A percentile compares a stretch with the other conserved stretches of the same genome.
These are phyloP conservation scores for Phoenix dactylifera DNA, from an alignment of 176 grass and related monocot species.

Conservation along the genomic window DNA sequence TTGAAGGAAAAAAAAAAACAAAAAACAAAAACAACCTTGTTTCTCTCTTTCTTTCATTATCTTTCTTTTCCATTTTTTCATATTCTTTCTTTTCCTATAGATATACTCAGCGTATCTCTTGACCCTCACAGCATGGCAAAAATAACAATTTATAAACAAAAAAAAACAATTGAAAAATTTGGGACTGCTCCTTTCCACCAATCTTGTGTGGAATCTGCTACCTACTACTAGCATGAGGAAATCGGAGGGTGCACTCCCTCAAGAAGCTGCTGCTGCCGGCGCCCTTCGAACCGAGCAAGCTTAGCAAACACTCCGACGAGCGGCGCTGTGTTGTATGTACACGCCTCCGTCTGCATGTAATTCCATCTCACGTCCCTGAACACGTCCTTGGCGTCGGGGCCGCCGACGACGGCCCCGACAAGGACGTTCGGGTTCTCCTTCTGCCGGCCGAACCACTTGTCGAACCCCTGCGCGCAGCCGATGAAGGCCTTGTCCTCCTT, in stretches of 20 bases:
- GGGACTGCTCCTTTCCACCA: not conserved
- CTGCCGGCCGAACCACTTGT: conserved; percentile 51
- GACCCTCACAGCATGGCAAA: no score
- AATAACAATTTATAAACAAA: no score
- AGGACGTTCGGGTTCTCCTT: conserved; percentile 57
- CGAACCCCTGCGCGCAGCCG: conserved; percentile 79
- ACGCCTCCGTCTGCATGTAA: conserved; percentile 82
- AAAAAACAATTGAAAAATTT: no score
- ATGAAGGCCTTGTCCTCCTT: conserved; percentile 51
- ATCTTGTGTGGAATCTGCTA: not conserved
- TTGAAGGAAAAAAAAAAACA: no score
- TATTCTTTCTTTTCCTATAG: no score
- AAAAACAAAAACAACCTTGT: no score
- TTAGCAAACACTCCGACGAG: conserved; percentile 71
- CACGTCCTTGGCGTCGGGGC: conserved; percentile 55
- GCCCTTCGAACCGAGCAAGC: conserved; percentile 36
- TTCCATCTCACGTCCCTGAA: conserved; percentile 53
- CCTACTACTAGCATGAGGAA: not conserved
- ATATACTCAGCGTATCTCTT: no score
- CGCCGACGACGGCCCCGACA: conserved; percentile 71
- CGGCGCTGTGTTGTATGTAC: conserved; percentile 68
- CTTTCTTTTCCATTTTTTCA: no score
- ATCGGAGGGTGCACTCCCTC: not conserved
- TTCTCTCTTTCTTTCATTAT: no score
- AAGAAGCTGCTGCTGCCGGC: not conserved